Conservation (phyloP, 164 flowering plant genomes). For the Chimonanthus praecox region DNA sequence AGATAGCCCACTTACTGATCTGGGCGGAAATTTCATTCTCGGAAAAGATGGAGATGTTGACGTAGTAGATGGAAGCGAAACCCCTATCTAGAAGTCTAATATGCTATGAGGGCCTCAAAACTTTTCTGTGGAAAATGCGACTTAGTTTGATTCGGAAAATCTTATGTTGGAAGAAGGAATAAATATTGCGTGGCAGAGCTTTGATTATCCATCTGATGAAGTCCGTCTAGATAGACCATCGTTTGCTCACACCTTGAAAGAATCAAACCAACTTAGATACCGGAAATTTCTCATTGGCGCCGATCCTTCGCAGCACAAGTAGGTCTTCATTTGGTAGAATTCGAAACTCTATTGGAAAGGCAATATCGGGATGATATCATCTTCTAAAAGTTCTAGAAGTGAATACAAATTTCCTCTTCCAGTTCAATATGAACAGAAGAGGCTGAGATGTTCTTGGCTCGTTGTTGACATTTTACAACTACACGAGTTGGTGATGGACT, state of each 20-base stretch:
- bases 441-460: slow-evolving; percentile 2
- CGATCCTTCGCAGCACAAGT: not conserved
- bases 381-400: slow-evolving; percentile 6
- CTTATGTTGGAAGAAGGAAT: slow-evolving; percentile 4
- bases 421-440: not conserved
- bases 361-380: slow-evolving; percentile 1
- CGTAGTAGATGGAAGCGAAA: not conserved
- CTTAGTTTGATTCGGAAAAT: slow-evolving; percentile 20
- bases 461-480: not conserved
- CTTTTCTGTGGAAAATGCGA: not conserved
- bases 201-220: slow-evolving; percentile 27
- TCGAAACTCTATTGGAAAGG: not conserved
- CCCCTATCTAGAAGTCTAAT: not conserved
- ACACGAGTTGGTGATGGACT: not conserved
- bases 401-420: not conserved
- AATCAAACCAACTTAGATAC: slow-evolving; percentile 18
- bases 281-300: slow-evolving; percentile 17
- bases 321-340: not conserved
- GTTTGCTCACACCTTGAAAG: slow-evolving; percentile 29
- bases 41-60: not conserved
- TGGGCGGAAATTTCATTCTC: not conserved
- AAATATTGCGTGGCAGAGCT: slow-evolving; percentile 27
- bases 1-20: not conserved
- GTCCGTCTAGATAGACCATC: slow-evolving; percentile 15
- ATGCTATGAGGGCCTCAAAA: not conserved